Evolutionary conservation across 176 grass and related monocot genomes (phyloP), one percentile per base, ranked within the genome.

Genomic region (Calamus simplicifolius): DNA sequence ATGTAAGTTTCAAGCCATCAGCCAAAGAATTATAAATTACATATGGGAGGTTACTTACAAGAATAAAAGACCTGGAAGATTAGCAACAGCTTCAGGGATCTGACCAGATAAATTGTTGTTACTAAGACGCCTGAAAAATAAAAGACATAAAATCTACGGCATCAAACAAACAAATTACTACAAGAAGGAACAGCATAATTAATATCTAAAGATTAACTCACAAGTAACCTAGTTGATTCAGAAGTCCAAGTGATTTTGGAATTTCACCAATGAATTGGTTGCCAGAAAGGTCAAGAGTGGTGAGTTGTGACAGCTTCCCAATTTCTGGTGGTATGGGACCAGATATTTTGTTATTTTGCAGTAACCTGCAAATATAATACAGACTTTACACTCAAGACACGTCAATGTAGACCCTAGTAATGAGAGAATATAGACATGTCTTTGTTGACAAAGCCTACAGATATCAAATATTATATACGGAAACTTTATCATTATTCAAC

Each of bases 321-420:
- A 88, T 77, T 75, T 92, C 84, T 64, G 76, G 70, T 83, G 93
- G 87, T 77, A 98, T 76, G 38, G 54, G 66, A 66, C 81, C 93
- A 60, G 79, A 98, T 85, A 92, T 87, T 82, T 64, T 88, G 53
- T 98, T 98, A 63, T 92, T 91, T 56, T 97, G 93, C 63, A 97
- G 75, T 82, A 90, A 80, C 81, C 84, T 88, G 75, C 26, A 88
- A 57, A 43, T 43, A 43, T 43, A 43, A 10, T 43, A 43, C 13
- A 10, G 5, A 43, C 12, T 43, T 10, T 43, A 43, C 12, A 13
- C 8, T 43, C 35, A 43, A 43, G 35, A 43, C 10, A 43, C 35
- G 8, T 13, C 35, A 16, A 62, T 30, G 19, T 18, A 23, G 67
- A 29, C 4, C 35, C 35, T 12, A 16, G 4, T 25, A 58, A 27